Evolutionary conservation across 768 basidiomycete species (phyloP), one percentile per base, ranked within the genome.

Genomic region (Leccinum longicurvipes): DNA sequence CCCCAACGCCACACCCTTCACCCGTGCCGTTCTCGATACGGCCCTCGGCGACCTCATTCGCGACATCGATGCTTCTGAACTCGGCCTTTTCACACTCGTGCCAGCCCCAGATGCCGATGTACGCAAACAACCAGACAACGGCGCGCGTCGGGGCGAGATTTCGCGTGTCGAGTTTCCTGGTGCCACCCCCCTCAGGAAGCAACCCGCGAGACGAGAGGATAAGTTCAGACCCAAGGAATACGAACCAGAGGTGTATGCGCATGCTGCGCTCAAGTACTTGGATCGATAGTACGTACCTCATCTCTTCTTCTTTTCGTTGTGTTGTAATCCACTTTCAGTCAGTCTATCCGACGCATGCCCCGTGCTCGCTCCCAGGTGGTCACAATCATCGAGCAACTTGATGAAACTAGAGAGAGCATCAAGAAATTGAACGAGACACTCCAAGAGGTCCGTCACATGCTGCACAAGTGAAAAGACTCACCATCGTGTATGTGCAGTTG

Each of bases 41-140:
- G 72, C 79, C 50, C 79, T 91, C 9, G 85, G 85, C 42, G 86
- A 91, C 63, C 82, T 91, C 58, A 89, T 91, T 57, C 87, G 90
- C 63, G 90, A 91, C 63, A 77, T 86, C 57, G 89, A 91, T 60
- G 76, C 85, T 9, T 83, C 89, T 6, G 90, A 92, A 65, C 78
- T 90, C 25, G 89, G 89, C 34, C 82, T 92, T 24, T 91, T 91
- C 72, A 83, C 79, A 7, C 77, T 90, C 50, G 73, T 80, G 2
- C 66, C 70, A 5, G 71, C 66, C 39, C 69, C 62, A 32, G 76
- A 76, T 29, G 63, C 67, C 0, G 65, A 71, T 29, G 47, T 69
- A 4, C 61, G 69, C 54, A 71, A 68, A 34, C 61, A 67, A 17
- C 59, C 66, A 21, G 64, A 67, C 34, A 65, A 64, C 32, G 56